Conservation (phyloP, 2,329 filamentous ascomycete genomes). For the Ophiocordyceps camponoti-leonardi region DNA sequence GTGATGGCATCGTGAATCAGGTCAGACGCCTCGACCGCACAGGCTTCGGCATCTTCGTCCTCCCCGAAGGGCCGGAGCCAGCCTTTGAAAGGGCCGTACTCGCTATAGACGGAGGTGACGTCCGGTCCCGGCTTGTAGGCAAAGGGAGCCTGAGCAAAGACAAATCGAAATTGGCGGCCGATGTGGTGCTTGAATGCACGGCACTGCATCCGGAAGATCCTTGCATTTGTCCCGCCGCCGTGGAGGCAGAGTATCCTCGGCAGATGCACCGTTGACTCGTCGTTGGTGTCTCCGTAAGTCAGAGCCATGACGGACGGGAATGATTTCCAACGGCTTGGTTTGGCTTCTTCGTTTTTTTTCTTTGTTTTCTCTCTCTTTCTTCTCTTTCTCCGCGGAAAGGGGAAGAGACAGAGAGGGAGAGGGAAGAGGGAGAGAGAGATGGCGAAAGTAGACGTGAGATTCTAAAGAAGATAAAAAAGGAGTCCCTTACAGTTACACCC, state of each 20-base stretch:
- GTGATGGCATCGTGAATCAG: constrained; percentile 7
- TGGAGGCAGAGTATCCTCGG: constrained; percentile 58
- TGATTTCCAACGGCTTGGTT: no score
- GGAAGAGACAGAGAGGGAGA: background rate
- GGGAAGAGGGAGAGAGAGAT: background rate
- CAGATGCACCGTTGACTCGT: constrained; percentile 7
- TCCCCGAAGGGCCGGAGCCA: constrained; percentile 32
- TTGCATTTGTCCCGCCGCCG: constrained; percentile 50
- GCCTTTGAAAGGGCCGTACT: constrained; percentile 41
- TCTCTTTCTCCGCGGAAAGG: no score
- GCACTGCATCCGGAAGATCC: constrained; percentile 47
- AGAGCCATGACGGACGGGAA: background rate
- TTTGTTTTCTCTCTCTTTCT: background rate
- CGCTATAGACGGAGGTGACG: constrained; percentile 42
- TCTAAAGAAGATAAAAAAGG: no score
- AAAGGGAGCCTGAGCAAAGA: constrained; percentile 51
- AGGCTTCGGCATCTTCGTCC: constrained; percentile 12
- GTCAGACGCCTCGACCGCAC: background rate
- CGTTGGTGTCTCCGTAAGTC: background rate
- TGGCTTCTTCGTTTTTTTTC: no score
- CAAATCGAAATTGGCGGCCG: constrained; percentile 41
- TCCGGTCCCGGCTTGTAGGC: constrained; percentile 40
- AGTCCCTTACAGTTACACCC: no score
- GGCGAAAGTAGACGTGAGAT: no score
- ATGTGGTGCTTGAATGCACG: constrained; percentile 29